A percentile compares a stretch with the other conserved stretches of the same genome.
These are phyloP conservation scores for Geosmithia morbida DNA, from an alignment of 2,329 filamentous ascomycete genomes.

Conservation along the genomic window DNA sequence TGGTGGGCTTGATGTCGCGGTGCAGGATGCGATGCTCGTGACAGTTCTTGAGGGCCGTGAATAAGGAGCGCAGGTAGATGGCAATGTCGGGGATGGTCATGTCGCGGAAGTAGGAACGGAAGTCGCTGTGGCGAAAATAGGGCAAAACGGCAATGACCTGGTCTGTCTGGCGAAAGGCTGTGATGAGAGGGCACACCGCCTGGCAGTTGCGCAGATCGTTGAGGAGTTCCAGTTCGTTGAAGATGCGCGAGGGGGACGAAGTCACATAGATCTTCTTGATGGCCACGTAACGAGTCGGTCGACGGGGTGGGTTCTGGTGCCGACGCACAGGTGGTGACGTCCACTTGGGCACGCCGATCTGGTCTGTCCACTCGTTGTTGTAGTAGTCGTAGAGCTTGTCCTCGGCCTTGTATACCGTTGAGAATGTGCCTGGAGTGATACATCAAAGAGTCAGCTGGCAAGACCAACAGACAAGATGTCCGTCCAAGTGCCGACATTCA, in stretches of 20 bases:
- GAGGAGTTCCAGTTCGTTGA: conserved; percentile 90
- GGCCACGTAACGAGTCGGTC: conserved; percentile 63
- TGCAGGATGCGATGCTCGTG: conserved; percentile 80
- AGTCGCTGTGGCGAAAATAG: conserved; percentile 92
- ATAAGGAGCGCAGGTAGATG: conserved; percentile 78
- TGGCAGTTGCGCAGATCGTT: conserved; percentile 71
- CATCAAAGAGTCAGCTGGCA: conserved; percentile 4
- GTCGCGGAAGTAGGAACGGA: conserved; percentile 83
- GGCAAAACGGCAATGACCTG: conserved; percentile 91
- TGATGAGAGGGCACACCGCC: conserved; percentile 89
- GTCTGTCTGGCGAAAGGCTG: conserved; percentile 86
- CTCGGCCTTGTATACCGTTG: conserved; percentile 97
- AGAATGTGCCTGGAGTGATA: conserved; percentile 65
- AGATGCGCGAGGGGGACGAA: conserved; percentile 80
- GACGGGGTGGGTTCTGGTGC: conserved; percentile 19
- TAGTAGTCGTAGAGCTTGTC: conserved; percentile 76
- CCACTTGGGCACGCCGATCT: conserved; percentile 52
- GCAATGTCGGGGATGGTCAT: conserved; percentile 79
- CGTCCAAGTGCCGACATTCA: not conserved
- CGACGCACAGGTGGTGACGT: conserved; percentile 51
- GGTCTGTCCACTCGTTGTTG: conserved; percentile 76
- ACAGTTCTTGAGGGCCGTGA: conserved; percentile 71
- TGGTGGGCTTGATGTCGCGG: conserved; percentile 93
- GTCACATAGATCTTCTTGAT: conserved; percentile 99
- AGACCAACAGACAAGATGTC: not conserved